phyloP scores from a whole-genome alignment of 108 stramenopile species.

The Poteriospumella lacustris region DNA sequence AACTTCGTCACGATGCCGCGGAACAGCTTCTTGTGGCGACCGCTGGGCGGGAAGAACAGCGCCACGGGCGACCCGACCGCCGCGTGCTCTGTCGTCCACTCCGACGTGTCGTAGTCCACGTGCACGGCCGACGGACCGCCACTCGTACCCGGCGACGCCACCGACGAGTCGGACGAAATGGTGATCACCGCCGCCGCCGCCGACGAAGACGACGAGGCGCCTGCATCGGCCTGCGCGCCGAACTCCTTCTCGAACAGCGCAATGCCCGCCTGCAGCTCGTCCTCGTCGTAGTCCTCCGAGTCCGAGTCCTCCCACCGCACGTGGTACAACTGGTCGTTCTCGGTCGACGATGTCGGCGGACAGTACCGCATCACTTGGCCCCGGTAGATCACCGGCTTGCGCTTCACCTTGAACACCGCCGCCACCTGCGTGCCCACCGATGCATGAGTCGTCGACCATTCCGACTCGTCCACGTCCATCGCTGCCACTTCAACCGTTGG shows the following conservation, averaged over 20 bases:
- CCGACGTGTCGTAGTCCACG: background rate
- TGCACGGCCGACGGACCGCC: no score
- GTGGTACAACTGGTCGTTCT: background rate
- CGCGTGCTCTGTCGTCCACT: background rate
- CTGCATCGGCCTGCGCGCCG: background rate
- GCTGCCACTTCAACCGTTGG: background rate
- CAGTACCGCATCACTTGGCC: background rate
- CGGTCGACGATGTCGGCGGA: background rate
- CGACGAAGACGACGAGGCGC: background rate
- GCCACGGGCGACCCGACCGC: background rate
- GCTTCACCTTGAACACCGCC: background rate
- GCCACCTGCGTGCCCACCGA: constrained; percentile 3
- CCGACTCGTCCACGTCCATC: background rate
- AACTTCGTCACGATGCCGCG: background rate
- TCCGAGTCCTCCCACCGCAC: background rate
- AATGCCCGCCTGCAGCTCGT: background rate
- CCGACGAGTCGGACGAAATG: background rate
- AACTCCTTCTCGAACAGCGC: background rate
- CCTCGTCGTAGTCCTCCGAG: background rate
- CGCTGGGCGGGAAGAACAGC: background rate
- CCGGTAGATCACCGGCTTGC: background rate
- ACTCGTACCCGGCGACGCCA: no score
- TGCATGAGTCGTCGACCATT: background rate
- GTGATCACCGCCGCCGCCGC: background rate
- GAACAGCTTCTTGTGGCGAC: background rate